Evolutionary conservation across 345 rosid species (phyloP).

Genomic region (Pelargonium nanum): DNA sequence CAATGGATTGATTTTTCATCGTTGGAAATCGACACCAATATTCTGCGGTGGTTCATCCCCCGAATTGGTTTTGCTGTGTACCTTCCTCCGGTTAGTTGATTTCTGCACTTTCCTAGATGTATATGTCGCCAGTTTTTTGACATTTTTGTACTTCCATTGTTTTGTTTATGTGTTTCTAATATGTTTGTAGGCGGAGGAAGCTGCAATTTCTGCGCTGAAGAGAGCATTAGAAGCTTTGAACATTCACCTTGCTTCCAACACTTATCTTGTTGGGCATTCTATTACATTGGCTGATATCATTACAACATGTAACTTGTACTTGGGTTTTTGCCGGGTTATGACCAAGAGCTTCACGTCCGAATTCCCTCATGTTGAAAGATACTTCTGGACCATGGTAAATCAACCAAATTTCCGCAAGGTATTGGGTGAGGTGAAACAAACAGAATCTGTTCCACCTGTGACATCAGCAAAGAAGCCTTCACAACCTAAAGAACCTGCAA

Average conservation of each 20-base stretch:
- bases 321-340: slow-evolving; percentile 45
- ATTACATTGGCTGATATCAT: slow-evolving; percentile 81
- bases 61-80: slow-evolving; percentile 43
- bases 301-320: slow-evolving; percentile 54
- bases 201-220: slow-evolving; percentile 52
- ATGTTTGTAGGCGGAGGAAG: slow-evolving; percentile 69
- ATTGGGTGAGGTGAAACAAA: slow-evolving; percentile 73
- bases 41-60: slow-evolving; percentile 45
- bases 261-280: slow-evolving; percentile 84
- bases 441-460: slow-evolving; percentile 52
- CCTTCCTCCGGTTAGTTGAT: slow-evolving; percentile 63
- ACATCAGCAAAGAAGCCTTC: slow-evolving; percentile 53
- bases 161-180: neutral
- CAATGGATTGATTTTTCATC: slow-evolving; percentile 93
- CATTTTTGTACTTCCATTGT: neutral
- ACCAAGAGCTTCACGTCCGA: slow-evolving; percentile 72
- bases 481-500: slow-evolving; percentile 52
- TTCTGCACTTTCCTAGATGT: neutral
- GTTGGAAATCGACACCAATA: slow-evolving; percentile 64
- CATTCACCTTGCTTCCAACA: slow-evolving; percentile 60
- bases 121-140: neutral
- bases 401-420: slow-evolving; percentile 82
- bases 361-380: slow-evolving; percentile 95
- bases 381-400: slow-evolving; percentile 93
- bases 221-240: slow-evolving; percentile 74